These are phyloP conservation scores for Pestalotiopsis sp. DNA, from an alignment of 2,329 filamentous ascomycete genomes.

Conservation along the genomic window DNA sequence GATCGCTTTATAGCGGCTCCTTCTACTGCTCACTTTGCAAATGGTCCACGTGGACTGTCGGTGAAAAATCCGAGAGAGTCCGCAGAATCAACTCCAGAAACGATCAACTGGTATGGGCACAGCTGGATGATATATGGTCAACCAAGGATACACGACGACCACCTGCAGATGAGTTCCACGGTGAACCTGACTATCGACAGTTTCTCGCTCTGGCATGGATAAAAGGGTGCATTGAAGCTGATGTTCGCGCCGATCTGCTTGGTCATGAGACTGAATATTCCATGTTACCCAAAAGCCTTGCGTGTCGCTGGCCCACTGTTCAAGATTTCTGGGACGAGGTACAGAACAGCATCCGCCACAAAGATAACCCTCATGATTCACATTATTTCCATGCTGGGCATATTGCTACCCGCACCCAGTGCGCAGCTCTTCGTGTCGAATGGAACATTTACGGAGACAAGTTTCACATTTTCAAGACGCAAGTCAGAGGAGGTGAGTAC, in stretches of 20 bases:
- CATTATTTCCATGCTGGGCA: not conserved
- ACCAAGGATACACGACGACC: too few species aligned
- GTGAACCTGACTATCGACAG: not conserved
- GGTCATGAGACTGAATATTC: not conserved
- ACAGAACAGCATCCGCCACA: not conserved
- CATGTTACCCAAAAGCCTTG: not conserved
- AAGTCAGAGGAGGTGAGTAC: not conserved
- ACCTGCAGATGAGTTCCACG: not conserved
- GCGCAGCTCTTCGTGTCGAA: not conserved
- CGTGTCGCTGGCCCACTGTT: not conserved
- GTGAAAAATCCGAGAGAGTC: not conserved
- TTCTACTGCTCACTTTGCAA: not conserved
- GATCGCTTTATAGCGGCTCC: not conserved
- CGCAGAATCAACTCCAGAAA: not conserved
- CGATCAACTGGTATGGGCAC: not conserved
- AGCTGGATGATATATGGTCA: not conserved
- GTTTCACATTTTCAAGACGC: too few species aligned
- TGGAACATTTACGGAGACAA: not conserved
- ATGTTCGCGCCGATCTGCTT: not conserved
- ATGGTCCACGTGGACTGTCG: not conserved
- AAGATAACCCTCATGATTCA: accelerated
- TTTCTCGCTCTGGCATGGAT: not conserved
- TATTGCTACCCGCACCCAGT: not conserved
- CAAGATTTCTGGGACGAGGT: not conserved
- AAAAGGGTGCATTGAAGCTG: not conserved